These are phyloP conservation scores for Coemansia sp. DNA, from an alignment of 192 early-diverging fungal species.

Conservation along the genomic window DNA sequence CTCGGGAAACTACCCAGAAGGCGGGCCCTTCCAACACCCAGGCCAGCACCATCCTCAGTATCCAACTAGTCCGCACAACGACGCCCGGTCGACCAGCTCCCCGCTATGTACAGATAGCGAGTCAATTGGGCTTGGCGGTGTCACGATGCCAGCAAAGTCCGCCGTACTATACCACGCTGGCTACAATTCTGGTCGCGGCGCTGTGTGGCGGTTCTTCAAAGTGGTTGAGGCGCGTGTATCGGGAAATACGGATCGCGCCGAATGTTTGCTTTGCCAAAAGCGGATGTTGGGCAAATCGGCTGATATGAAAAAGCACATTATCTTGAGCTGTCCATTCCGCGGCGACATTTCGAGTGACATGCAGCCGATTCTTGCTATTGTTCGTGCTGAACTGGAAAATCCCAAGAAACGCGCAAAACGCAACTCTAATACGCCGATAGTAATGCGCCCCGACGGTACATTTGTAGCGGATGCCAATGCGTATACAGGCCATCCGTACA, in stretches of 20 bases:
- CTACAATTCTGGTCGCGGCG: constrained; percentile 52
- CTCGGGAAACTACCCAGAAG: constrained; percentile 12
- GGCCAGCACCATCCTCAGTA: constrained; percentile 3
- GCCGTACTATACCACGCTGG: constrained; percentile 50
- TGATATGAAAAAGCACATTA: constrained; percentile 58
- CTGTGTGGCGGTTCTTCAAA: constrained; percentile 55
- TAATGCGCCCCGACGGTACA: constrained; percentile 45
- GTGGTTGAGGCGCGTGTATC: constrained; percentile 54
- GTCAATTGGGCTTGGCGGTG: constrained; percentile 19
- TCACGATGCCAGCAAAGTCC: constrained; percentile 46
- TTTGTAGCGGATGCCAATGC: constrained; percentile 35
- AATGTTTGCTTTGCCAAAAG: constrained; percentile 55
- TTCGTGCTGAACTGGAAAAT: constrained; percentile 50
- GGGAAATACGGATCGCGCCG: constrained; percentile 57
- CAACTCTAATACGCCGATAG: constrained; percentile 46
- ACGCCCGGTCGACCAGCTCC: constrained; percentile 22
- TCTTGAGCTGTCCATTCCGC: constrained; percentile 43
- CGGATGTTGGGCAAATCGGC: constrained; percentile 58
- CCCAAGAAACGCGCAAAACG: constrained; percentile 58
- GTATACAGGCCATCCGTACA: constrained; percentile 4
- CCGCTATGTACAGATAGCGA: constrained; percentile 11
- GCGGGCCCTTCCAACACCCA: constrained; percentile 8
- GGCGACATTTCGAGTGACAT: constrained; percentile 43
- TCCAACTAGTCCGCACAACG: constrained; percentile 7
- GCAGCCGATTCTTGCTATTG: constrained; percentile 52